Evolutionary conservation across 441 rosid genomes (phyloP).

Genomic region (Daphne laureola): DNA sequence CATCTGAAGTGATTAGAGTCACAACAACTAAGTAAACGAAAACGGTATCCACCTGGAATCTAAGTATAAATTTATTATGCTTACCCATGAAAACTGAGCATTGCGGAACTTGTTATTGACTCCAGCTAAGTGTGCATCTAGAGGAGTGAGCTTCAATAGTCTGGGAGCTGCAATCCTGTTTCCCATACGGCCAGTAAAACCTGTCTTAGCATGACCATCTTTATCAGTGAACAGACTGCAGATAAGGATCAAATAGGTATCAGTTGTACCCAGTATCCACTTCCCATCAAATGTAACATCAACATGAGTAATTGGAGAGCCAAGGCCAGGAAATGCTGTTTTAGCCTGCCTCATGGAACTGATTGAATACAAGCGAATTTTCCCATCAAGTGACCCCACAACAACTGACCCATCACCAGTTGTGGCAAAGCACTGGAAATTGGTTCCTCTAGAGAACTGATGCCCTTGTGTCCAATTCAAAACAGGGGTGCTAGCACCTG

Average conservation of each 20-base stretch:
- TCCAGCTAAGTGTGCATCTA: constrained; percentile 88
- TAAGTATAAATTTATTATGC: constrained; percentile 14
- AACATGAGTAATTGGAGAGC: constrained; percentile 86
- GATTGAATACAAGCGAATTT: constrained; percentile 75
- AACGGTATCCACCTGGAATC: background rate
- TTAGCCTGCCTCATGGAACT: constrained; percentile 91
- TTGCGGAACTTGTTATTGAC: constrained; percentile 65
- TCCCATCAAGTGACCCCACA: constrained; percentile 91
- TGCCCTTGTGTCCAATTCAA: constrained; percentile 90
- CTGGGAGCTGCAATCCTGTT: constrained; percentile 91
- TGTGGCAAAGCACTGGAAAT: constrained; percentile 90
- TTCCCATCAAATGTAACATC: constrained; percentile 94
- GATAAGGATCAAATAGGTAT: constrained; percentile 78
- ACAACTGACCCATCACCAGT: constrained; percentile 95
- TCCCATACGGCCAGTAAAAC: constrained; percentile 92
- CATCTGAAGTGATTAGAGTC: background rate
- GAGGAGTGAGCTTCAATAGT: constrained; percentile 73
- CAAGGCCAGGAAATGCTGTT: constrained; percentile 96
- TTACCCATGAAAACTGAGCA: constrained; percentile 96
- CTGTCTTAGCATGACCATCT: constrained; percentile 75
- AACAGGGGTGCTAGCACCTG: constrained; percentile 51
- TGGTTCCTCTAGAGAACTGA: constrained; percentile 91
- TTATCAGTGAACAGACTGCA: constrained; percentile 82
- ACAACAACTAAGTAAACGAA: constrained; percentile 1
- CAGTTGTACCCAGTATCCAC: constrained; percentile 94